A percentile compares a stretch with the other conserved stretches of the same genome.
phyloP scores from a whole-genome alignment of 208 protist genomes.

The Baffinella frigidus region DNA sequence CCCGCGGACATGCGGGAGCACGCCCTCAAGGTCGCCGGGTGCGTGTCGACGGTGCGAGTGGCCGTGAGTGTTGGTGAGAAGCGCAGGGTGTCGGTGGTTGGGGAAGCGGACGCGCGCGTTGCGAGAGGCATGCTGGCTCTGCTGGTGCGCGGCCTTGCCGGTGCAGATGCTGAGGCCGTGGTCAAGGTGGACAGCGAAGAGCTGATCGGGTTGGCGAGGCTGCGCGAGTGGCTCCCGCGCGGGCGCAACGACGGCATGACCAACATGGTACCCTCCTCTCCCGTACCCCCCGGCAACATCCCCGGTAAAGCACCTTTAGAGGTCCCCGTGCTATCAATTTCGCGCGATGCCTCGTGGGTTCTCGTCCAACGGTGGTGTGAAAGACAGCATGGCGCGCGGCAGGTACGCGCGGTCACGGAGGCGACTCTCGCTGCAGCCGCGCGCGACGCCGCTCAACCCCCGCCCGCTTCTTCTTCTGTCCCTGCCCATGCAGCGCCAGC shows the following conservation, averaged over 20 bases:
- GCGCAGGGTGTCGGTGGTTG: neutral
- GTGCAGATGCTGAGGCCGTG: neutral
- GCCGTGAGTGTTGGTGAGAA: neutral
- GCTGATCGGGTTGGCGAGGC: neutral
- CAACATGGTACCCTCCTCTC: neutral
- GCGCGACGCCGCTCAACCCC: no score
- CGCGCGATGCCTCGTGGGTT: no score
- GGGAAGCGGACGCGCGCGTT: neutral
- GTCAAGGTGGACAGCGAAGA: neutral
- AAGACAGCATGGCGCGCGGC: no score
- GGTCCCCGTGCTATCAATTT: no score
- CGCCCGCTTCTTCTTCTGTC: no score
- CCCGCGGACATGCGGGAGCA: neutral
- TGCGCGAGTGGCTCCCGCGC: neutral
- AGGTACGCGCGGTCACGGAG: no score
- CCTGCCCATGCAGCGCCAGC: no score
- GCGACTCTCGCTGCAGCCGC: no score
- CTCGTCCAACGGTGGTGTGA: no score
- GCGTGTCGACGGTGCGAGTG: neutral
- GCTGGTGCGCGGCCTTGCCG: neutral
- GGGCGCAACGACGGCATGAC: slow-evolving; percentile 1
- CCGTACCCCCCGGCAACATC: no score
- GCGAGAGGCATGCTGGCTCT: slow-evolving; percentile 46
- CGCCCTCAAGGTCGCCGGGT: neutral
- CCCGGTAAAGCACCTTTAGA: no score